A percentile compares a stretch with the other conserved stretches of the same genome.
These are phyloP conservation scores for Epipyxis sp. DNA, from an alignment of 108 stramenopile genomes.

Conservation along the genomic window DNA sequence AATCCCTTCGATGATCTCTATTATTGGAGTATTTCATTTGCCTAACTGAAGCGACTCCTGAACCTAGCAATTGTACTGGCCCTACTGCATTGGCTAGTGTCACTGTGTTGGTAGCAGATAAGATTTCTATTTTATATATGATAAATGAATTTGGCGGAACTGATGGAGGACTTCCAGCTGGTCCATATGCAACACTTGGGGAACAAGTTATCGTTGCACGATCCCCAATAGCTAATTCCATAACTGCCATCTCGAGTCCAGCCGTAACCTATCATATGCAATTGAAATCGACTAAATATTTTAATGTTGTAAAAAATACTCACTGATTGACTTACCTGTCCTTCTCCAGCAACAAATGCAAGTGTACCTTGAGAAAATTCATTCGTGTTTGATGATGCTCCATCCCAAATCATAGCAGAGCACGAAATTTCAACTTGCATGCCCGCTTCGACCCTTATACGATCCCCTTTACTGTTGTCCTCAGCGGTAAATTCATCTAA, in stretches of 20 bases:
- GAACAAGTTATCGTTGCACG: not conserved
- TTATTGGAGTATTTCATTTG: too few relatives aligned
- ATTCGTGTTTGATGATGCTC: not conserved
- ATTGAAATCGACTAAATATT: too few relatives aligned
- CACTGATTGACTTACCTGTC: too few relatives aligned
- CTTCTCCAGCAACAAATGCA: not conserved
- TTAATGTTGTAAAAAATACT: too few relatives aligned
- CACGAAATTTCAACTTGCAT: not conserved
- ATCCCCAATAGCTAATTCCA: not conserved
- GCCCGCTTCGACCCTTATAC: not conserved
- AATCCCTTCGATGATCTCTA: too few relatives aligned
- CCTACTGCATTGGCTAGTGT: too few relatives aligned
- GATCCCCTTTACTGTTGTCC: not conserved
- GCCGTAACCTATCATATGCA: not conserved
- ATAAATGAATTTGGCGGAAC: conserved; percentile 8
- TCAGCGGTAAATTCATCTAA: not conserved
- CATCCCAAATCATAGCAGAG: not conserved
- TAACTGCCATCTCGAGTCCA: not conserved
- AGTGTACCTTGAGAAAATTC: not conserved
- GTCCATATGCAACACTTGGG: not conserved
- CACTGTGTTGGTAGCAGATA: too few relatives aligned
- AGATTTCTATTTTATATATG: too few relatives aligned
- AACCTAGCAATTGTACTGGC: too few relatives aligned
- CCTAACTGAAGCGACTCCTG: too few relatives aligned
- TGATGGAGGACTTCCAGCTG: not conserved